Base-by-base conservation (phyloP, 2,329 filamentous ascomycete species). In the Fusarium scirpi region DNA sequence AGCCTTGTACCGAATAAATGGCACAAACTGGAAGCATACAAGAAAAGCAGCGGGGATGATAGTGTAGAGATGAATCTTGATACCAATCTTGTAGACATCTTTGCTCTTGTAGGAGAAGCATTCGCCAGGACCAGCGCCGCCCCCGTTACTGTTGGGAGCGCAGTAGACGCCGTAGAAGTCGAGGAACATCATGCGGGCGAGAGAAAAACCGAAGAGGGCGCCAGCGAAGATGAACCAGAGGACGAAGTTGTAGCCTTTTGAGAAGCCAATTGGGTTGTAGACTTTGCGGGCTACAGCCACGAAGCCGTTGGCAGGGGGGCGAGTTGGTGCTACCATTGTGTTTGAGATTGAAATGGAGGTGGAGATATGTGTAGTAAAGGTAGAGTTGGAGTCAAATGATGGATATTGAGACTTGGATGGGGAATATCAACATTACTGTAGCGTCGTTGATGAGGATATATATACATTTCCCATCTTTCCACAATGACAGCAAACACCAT, bases 191-290 rank as follows among this genome's bases (percentile, higher is more conserved):
- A 72, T 59, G 3, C 63, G 63, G 2, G 69, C 55, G 5, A 72
- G 57, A 2, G 67, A 41, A 4, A 72, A 72, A 12, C 69, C 70
- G 4, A 66, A 41, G 24, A 72, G 77, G 8, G 80, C 79, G 1
- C 84, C 84, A 30, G 74, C 77, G 49, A 85, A 84, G 47, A 87
- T 78, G 66, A 84, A 78, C 75, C 83, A 90, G 3, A 90, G 78
- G 40, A 80, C 63, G 65, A 89, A 87, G 25, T 69, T 69, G 25
- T 69, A 69, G n/a, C 59, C 59, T 56, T 69, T 69, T 3, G 77
- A 89, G 78, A 90, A 90, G 43, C 87, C 87, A n/a, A 89, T 64
- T 5, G 82, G 79, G 32, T 80, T 78, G 74, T 85, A 85, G 18
- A 85, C 16, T 22, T 56, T 65, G 22, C 65, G 52, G 5, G 45